Percentiles rank a stretch among this genome's conserved stretches.
Conservation (phyloP, 352 stramenopile genomes). For the Phytophthora constricta region DNA sequence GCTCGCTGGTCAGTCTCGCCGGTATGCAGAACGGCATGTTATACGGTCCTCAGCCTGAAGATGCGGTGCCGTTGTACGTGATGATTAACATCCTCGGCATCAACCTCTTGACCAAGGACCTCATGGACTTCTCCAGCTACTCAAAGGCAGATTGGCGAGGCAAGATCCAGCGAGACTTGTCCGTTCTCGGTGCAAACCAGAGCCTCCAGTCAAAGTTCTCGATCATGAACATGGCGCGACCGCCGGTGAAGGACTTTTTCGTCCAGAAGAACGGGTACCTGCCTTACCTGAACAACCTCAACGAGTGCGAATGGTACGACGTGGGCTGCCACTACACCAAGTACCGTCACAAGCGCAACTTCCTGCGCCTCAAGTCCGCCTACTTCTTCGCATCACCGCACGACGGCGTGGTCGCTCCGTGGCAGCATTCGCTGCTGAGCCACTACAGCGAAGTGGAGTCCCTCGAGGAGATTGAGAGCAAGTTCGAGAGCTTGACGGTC, state of each 20-base stretch:
- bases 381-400: slow-evolving; percentile 48
- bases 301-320: slow-evolving; percentile 9
- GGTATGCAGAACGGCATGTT: slow-evolving; percentile 45
- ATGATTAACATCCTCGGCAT: slow-evolving; percentile 8
- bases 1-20: slow-evolving; percentile 41
- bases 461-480: slow-evolving; percentile 26
- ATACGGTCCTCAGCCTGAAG: slow-evolving; percentile 35
- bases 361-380: slow-evolving; percentile 36
- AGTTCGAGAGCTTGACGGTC: slow-evolving; percentile 29
- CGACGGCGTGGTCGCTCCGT: slow-evolving; percentile 46
- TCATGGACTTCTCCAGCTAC: slow-evolving; percentile 38
- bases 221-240: slow-evolving; percentile 47
- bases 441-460: slow-evolving; percentile 43
- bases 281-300: slow-evolving; percentile 42
- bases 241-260: slow-evolving; percentile 19
- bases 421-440: slow-evolving; percentile 43
- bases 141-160: slow-evolving; percentile 10
- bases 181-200: slow-evolving; percentile 33
- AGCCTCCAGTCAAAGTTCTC: slow-evolving; percentile 45
- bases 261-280: slow-evolving; percentile 24
- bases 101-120: background rate
- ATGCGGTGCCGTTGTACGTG: background rate
- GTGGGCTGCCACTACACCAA: slow-evolving; percentile 21
- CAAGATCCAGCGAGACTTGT: slow-evolving; percentile 35
- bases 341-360: slow-evolving; percentile 46